Conservation (phyloP, 352 stramenopile genomes). For the Globisporangium paroecandrum region DNA sequence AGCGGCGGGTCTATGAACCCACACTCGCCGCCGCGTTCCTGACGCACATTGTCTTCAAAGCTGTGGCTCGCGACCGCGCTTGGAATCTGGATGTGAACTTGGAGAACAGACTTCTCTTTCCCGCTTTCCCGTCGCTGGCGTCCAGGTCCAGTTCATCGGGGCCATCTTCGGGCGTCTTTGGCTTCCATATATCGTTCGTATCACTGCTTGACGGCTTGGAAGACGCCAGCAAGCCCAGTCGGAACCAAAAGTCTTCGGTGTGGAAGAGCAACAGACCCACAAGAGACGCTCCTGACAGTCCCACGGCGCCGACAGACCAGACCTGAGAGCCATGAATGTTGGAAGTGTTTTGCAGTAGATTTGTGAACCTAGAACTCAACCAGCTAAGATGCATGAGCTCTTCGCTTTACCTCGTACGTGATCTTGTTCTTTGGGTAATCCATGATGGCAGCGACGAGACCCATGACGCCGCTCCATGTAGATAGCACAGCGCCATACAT, state of each 20-base stretch:
- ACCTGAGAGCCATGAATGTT: constrained; percentile 20
- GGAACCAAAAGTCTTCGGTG: constrained; percentile 53
- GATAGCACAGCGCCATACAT: constrained; percentile 38
- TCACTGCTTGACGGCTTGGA: neutral
- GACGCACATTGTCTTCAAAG: neutral
- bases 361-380: neutral
- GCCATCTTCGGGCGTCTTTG: neutral
- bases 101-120: neutral
- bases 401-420: constrained; percentile 38
- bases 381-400: neutral
- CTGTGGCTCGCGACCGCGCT: neutral
- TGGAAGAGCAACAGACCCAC: constrained; percentile 44
- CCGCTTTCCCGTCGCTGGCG: neutral
- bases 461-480: constrained; percentile 39
- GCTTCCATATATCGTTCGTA: neutral
- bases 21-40: neutral
- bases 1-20: neutral
- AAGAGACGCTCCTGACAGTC: constrained; percentile 33
- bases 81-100: neutral
- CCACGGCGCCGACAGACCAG: constrained; percentile 58
- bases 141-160: neutral
- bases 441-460: constrained; percentile 29
- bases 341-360: neutral
- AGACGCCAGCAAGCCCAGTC: constrained; percentile 16
- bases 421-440: constrained; percentile 41